These are phyloP conservation scores for Fusarium hostae DNA, from an alignment of 2,329 filamentous ascomycete species.

Conservation along the genomic window DNA sequence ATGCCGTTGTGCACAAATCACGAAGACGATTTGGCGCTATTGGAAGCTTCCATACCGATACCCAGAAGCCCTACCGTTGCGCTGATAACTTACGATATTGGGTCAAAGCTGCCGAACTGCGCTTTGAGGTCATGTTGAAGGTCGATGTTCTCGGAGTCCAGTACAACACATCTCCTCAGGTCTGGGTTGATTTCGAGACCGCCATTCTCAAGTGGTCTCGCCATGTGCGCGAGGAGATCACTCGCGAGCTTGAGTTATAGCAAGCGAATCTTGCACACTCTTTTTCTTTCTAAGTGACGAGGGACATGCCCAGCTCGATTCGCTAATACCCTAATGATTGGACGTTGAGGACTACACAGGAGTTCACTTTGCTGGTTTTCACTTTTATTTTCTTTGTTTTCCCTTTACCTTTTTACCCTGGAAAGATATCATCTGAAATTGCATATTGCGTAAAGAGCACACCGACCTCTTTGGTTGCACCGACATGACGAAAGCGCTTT, in stretches of 20 bases:
- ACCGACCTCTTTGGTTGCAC: conserved; percentile 11
- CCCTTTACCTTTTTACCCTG: conserved; percentile 11
- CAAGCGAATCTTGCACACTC: background rate
- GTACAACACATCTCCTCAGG: conserved; percentile 73
- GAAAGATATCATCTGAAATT: conserved; percentile 36
- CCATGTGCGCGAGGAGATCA: conserved; percentile 84
- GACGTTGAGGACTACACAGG: conserved; percentile 41
- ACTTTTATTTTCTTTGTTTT: conserved; percentile 7
- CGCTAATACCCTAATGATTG: conserved; percentile 40
- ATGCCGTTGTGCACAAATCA: conserved; percentile 85
- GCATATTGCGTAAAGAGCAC: conserved; percentile 40
- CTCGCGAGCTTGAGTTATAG: conserved; percentile 68
- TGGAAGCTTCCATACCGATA: conserved; percentile 89
- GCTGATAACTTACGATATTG: conserved; percentile 96
- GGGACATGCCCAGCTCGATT: conserved; percentile 7
- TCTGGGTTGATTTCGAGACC: conserved; percentile 85
- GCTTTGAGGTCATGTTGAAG: conserved; percentile 87
- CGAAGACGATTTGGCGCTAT: conserved; percentile 90
- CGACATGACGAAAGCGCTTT: conserved; percentile 25
- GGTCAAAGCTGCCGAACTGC: conserved; percentile 93
- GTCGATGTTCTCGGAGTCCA: conserved; percentile 90
- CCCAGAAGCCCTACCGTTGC: conserved; percentile 90
- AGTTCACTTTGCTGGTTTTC: conserved; percentile 39
- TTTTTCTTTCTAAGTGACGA: conserved; percentile 1
- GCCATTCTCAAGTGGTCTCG: conserved; percentile 86